Evolutionary conservation across 192 early-diverging fungal species (phyloP), one percentile per base, ranked within the genome.

Genomic region (Coemansia asiatica): DNA sequence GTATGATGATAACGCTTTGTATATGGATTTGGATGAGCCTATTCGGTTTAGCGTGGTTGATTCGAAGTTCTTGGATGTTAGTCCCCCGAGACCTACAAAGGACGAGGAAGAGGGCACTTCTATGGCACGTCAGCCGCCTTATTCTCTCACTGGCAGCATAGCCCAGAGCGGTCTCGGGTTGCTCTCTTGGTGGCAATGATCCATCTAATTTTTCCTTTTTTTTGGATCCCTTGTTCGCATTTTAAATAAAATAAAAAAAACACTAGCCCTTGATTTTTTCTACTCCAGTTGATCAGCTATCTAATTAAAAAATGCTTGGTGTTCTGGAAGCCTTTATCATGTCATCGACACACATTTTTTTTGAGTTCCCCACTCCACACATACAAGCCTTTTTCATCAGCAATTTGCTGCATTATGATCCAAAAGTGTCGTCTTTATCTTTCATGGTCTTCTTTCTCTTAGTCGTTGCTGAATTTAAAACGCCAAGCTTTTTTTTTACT

Each of bases 11-110:
- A 86, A 86, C 22, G 85, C 89, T 23, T 75, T 95, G 79, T 94
- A 83, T 60, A 89, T 96, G 85, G 93, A 96, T 67, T 65, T 89
- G 27, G 90, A 88, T 25, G 90, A 94, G 47, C 68, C 70, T 3
- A 88, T 96, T 29, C 80, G 92, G 29, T 90, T 96, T 73, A 74
- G 91, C 27, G 89, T 96, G 28, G 79, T 91, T 27, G 82, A 75
- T 0, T 89, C 91, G 56, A 48, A 69, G 25, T 96, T 96, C 70
- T 81, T 90, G 31, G 93, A 96, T 71, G 89, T 88, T 54, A 82
- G 36, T 57, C 85, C 58, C 40, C 87, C 67, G 61, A 72, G 76
- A 66, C 82, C 67, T 59, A 83, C 50, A 64, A 77, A 55, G 19
- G 68, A 69, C 23, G 72, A 72, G 6, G 63, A 36, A 0, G 75